A percentile compares a stretch with the other conserved stretches of the same genome.
phyloP scores from a whole-genome alignment of 305 asterid genomes.

The Nicotiana rustica region DNA sequence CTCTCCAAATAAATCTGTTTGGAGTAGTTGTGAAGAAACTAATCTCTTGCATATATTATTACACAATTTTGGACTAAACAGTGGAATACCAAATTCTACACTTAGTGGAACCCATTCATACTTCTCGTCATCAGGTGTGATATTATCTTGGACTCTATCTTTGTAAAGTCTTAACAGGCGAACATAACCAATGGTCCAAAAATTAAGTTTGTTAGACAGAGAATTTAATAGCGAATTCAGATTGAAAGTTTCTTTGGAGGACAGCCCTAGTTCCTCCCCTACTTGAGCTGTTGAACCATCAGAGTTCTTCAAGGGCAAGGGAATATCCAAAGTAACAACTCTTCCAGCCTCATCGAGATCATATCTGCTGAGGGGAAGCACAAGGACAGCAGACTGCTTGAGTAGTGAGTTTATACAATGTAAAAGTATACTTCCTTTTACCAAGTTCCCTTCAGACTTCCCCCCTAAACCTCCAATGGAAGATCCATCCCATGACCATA shows the following conservation, averaged over 20 bases:
- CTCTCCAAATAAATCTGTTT: conserved; percentile 73
- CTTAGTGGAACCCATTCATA: conserved; percentile 95
- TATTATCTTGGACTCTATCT: conserved; percentile 62
- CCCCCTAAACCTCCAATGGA: conserved; percentile 93
- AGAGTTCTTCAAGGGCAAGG: conserved; percentile 86
- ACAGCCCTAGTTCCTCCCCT: conserved; percentile 84
- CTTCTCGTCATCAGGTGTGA: conserved; percentile 60
- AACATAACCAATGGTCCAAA: conserved; percentile 87
- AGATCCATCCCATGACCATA: conserved; percentile 99
- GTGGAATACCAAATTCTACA: conserved; percentile 94
- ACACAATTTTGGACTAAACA: conserved; percentile 93
- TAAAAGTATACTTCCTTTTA: conserved; percentile 87
- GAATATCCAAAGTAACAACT: conserved; percentile 79
- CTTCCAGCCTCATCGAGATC: conserved; percentile 84
- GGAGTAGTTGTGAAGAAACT: conserved; percentile 87
- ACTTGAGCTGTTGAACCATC: conserved; percentile 86
- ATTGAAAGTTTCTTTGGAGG: conserved; percentile 61
- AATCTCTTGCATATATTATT: conserved; percentile 82
- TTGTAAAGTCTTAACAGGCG: conserved; percentile 81
- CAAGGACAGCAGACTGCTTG: conserved; percentile 88
- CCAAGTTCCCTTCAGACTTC: conserved; percentile 83
- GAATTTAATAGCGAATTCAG: conserved; percentile 66
- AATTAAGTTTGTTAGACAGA: conserved; percentile 74
- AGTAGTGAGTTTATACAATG: conserved; percentile 97
- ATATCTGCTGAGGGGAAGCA: conserved; percentile 86